Conservation (phyloP, 805 yeast genomes). For the Yarrowia sp. region DNA sequence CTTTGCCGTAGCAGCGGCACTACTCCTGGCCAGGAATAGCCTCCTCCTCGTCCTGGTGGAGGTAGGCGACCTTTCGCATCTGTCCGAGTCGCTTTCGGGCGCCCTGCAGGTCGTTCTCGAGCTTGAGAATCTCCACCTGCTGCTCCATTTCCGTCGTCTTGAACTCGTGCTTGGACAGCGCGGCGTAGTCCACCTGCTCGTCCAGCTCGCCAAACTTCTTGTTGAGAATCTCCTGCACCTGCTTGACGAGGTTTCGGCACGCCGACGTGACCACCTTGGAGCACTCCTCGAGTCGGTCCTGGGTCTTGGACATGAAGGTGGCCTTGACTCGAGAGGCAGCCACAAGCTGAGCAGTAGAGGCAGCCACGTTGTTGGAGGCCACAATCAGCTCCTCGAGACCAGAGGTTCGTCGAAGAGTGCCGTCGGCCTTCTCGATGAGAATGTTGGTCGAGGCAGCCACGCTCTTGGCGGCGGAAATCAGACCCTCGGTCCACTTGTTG, state of each 20-base stretch:
- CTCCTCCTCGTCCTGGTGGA: constrained; percentile 67
- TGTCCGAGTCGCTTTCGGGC: constrained; percentile 87
- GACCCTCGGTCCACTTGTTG: constrained; percentile 93
- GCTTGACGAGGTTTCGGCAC: constrained; percentile 71
- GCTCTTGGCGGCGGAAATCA: constrained; percentile 85
- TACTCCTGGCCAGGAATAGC: constrained; percentile 35
- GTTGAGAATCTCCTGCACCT: constrained; percentile 66
- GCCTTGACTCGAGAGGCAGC: constrained; percentile 92
- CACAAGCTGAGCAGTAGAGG: constrained; percentile 89
- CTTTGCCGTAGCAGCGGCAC: neutral
- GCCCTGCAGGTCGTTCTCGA: constrained; percentile 71
- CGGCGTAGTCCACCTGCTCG: constrained; percentile 65
- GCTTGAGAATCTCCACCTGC: constrained; percentile 84
- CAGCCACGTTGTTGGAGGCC: constrained; percentile 90
- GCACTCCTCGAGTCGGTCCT: constrained; percentile 72
- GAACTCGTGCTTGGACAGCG: constrained; percentile 76
- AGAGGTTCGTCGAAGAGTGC: constrained; percentile 68
- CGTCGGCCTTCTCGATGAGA: constrained; percentile 87
- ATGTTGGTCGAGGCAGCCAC: constrained; percentile 83
- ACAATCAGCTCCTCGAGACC: constrained; percentile 85
- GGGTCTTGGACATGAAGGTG: constrained; percentile 74
- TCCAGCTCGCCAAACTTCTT: constrained; percentile 46
- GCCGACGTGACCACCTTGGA: constrained; percentile 75
- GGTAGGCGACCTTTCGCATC: constrained; percentile 79
- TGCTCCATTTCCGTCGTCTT: constrained; percentile 90